Percentiles rank a stretch among this genome's conserved stretches.
phyloP scores from a whole-genome alignment of 2,329 filamentous ascomycete genomes.

The Botrytis elliptica region DNA sequence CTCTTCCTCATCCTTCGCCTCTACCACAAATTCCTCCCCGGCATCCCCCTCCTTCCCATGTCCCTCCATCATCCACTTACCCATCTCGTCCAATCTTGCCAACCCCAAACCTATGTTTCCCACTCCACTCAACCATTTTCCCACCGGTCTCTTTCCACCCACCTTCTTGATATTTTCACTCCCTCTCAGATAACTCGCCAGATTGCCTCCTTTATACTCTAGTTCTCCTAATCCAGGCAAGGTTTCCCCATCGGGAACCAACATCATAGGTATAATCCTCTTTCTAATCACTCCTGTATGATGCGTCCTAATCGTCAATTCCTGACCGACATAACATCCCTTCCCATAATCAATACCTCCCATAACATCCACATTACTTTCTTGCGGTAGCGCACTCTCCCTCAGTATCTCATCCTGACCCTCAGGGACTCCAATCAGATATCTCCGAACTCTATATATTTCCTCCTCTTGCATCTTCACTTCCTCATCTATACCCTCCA shows the following conservation, averaged over 20 bases:
- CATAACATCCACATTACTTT: conserved; percentile 85
- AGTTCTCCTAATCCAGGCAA: conserved; percentile 49
- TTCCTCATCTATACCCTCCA: conserved; percentile 41
- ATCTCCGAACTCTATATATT: conserved; percentile 52
- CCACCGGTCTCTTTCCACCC: conserved; percentile 61
- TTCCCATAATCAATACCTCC: conserved; percentile 88
- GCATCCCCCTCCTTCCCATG: conserved; percentile 56
- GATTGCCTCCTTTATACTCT: conserved; percentile 40
- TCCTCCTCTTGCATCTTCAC: neutral
- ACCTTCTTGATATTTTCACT: conserved; percentile 35
- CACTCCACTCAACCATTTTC: conserved; percentile 75
- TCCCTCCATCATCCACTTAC: conserved; percentile 69
- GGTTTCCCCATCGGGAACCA: conserved; percentile 57
- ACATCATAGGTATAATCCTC: conserved; percentile 75
- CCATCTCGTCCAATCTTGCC: conserved; percentile 90
- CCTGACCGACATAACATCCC: conserved; percentile 95
- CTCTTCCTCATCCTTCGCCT: conserved; percentile 43
- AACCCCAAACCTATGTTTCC: conserved; percentile 86
- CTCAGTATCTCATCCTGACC: conserved; percentile 74
- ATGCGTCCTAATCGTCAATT: conserved; percentile 91
- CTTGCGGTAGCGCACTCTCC: conserved; percentile 75
- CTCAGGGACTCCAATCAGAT: conserved; percentile 79
- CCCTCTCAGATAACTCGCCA: conserved; percentile 49
- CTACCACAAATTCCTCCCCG: conserved; percentile 48
- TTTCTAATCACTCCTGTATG: conserved; percentile 94